Base-by-base conservation (phyloP, 208 protist genomes). In the Trypanosoma caninum region DNA sequence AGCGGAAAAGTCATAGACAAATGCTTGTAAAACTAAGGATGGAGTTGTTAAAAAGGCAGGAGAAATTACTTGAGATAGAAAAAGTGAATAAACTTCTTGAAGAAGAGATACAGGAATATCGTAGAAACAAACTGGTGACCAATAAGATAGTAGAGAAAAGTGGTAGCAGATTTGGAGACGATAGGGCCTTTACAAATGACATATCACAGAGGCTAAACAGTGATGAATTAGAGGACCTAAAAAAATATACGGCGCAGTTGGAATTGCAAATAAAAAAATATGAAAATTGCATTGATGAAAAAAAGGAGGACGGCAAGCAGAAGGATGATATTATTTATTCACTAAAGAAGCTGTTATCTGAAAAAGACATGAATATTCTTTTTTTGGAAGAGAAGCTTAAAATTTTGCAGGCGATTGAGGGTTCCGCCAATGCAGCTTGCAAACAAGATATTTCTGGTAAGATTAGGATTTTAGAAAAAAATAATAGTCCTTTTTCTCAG, bases 301-400 rank as follows among this genome's bases (percentile, higher is more conserved):
- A 37, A 38, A 34, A 14, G 14, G 2, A 46, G 2, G n/a, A 18
- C 20, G 22, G 1, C 11, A 54, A 54, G 13, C 16, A 53, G 20
- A 64, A 64, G 46, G 58, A 64, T 28, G 22, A 31, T 2, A 44
- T 55, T 34, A 64, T 64, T 46, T 1, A 42, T 13, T 37, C 2
- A 14, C 35, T 64, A 27, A 42, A 0, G 30, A 3, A 31, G 3
- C 23, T 35, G 23, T 23, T 64, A 18, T 23, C 46, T 11, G 58
- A 64, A 25, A 54, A 52, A 41, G 58, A 64, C 16, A 9, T 20
- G 23, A 20, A 2, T n/a, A 18, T 64, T 22, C 31, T 23, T 27
- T 3, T 23, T n/a, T 40, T 51, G 50, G 41, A 50, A 31, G 35
- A 31, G 10, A 35, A 51, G 7, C 42, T 51, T 20, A 40, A 51